phyloP scores from a whole-genome alignment of 1,284 basidiomycete species.

The Sanghuangporus sanghuang region DNA sequence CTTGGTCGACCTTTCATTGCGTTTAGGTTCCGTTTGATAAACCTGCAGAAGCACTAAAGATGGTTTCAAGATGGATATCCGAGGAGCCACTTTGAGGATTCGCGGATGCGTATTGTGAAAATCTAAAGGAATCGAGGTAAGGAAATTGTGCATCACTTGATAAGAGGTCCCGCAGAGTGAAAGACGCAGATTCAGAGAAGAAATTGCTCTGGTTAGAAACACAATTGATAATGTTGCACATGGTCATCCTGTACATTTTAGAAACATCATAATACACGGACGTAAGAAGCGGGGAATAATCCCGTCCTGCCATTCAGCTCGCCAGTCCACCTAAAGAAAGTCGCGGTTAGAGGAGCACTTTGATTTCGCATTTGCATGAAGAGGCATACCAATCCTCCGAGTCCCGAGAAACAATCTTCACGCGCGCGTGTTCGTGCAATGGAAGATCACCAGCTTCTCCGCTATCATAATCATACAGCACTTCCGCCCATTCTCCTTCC shows the following conservation, averaged over 20 bases:
- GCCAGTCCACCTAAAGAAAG: constrained; percentile 62
- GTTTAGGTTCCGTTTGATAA: constrained; percentile 62
- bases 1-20: not conserved
- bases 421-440: constrained; percentile 46
- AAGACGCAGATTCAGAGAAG: not conserved
- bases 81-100: constrained; percentile 8
- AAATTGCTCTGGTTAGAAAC: not conserved
- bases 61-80: constrained; percentile 58
- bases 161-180: not conserved
- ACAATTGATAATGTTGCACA: not conserved
- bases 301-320: constrained; percentile 59
- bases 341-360: not conserved
- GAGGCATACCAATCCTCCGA: constrained; percentile 67
- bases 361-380: not conserved
- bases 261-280: constrained; percentile 48
- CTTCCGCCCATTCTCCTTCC: constrained; percentile 65
- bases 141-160: not conserved
- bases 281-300: constrained; percentile 71
- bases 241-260: not conserved
- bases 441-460: constrained; percentile 59
- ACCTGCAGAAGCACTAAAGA: constrained; percentile 49
- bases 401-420: constrained; percentile 56
- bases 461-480: constrained; percentile 67
- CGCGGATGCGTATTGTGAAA: not conserved
- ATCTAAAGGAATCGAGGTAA: not conserved